Percentiles rank a stretch among this genome's conserved stretches.
Evolutionary conservation across 441 rosid genomes (phyloP).

Genomic region (Pelargonium citronellum): DNA sequence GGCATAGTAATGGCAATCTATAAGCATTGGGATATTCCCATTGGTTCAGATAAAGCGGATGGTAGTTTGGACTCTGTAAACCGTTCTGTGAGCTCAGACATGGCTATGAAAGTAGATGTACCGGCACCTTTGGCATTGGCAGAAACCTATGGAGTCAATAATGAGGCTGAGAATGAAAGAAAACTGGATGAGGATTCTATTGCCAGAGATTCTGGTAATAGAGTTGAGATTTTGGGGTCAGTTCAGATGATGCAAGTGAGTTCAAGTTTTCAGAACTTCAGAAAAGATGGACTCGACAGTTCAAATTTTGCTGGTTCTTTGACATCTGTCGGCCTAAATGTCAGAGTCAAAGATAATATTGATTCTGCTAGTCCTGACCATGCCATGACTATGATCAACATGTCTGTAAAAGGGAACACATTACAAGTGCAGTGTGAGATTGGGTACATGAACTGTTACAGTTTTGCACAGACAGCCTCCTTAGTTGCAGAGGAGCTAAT

Average conservation of each 20-base stretch:
- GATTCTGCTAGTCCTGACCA: conserved; percentile 27
- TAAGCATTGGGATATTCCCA: conserved; percentile 54
- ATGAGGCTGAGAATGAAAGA: conserved; percentile 32
- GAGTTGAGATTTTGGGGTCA: conserved; percentile 32
- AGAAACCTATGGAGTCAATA: conserved; percentile 23
- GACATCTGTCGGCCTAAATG: conserved; percentile 33
- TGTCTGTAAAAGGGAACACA: conserved; percentile 26
- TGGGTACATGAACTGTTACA: conserved; percentile 60
- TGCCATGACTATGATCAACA: conserved; percentile 27
- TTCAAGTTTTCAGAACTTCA: conserved; percentile 35
- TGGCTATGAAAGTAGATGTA: conserved; percentile 26
- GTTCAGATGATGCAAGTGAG: conserved; percentile 53
- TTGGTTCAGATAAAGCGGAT: conserved; percentile 29
- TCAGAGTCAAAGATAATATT: conserved; percentile 29
- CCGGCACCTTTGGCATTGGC: conserved; percentile 34
- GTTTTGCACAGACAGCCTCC: conserved; percentile 69
- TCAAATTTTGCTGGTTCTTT: conserved; percentile 17
- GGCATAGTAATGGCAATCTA: conserved; percentile 53
- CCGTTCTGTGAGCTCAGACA: conserved; percentile 26
- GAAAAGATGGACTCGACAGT: conserved; percentile 29
- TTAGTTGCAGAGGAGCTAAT: conserved; percentile 57
- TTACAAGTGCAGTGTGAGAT: conserved; percentile 29
- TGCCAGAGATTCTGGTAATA: conserved; percentile 34
- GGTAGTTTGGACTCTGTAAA: conserved; percentile 35
- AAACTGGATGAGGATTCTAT: conserved; percentile 33